Percentiles rank a stretch among this genome's conserved stretches.
phyloP scores from a whole-genome alignment of 257 asterid species.

The Scutellaria barbata region DNA sequence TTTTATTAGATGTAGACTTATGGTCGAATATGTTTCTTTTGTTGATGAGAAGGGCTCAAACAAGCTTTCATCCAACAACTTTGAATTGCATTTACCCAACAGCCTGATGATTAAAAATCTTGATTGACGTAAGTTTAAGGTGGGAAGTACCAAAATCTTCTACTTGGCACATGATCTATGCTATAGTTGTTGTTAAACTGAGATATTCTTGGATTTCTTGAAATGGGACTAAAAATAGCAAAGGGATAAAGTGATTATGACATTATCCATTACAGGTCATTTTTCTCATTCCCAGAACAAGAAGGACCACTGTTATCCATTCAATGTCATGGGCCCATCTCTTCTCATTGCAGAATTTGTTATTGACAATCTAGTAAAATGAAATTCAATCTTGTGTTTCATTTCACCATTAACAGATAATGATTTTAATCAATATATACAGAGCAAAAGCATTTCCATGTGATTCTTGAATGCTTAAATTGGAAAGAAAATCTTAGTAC shows the following conservation, averaged over 20 bases:
- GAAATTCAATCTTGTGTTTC: too few species aligned
- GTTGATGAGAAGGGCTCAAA: too few species aligned
- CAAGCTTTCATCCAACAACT: not conserved
- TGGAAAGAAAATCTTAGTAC: not conserved
- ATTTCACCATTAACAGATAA: too few species aligned
- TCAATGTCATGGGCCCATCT: constrained; percentile 23
- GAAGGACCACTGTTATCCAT: constrained; percentile 30
- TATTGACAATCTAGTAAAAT: not conserved
- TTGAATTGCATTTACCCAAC: not conserved
- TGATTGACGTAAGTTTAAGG: not conserved
- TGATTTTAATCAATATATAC: too few species aligned
- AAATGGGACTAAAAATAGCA: constrained; percentile 22
- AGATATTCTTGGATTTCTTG: constrained; percentile 17
- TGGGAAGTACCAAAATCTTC: constrained; percentile 6
- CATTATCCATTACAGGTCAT: constrained; percentile 25
- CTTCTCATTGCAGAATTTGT: constrained; percentile 2
- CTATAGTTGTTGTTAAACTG: constrained; percentile 8
- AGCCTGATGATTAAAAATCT: not conserved
- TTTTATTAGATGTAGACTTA: too few species aligned
- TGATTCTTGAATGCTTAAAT: not conserved
- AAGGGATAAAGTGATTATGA: constrained; percentile 27
- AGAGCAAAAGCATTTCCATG: not conserved
- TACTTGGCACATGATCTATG: not conserved
- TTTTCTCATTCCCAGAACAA: constrained; percentile 9
- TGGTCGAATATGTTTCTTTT: too few species aligned